phyloP scores from a whole-genome alignment of 1,284 basidiomycete genomes.

The Cryptococcus sp. region DNA sequence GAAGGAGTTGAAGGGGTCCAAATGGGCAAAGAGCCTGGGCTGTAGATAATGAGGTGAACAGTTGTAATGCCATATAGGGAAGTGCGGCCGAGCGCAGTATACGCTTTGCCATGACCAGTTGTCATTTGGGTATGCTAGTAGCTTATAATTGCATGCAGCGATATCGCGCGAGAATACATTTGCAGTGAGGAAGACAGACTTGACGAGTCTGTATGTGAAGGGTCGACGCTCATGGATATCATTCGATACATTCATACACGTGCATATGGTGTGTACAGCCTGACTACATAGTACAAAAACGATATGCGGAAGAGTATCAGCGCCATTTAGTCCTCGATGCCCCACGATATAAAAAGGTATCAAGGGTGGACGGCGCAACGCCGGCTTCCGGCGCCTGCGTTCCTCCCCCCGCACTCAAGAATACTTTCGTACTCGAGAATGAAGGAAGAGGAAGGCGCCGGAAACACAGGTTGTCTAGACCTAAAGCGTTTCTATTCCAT shows the following conservation, averaged over 20 bases:
- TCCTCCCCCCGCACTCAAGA: slow-evolving; percentile 1
- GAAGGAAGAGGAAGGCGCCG: slow-evolving; percentile 3
- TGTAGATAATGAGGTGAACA: slow-evolving; percentile 5
- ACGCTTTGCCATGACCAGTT: too few species aligned
- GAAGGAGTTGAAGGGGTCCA: slow-evolving; percentile 10
- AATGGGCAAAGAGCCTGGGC: slow-evolving; percentile 18
- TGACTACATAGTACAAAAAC: background rate
- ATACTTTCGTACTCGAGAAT: slow-evolving; percentile 2
- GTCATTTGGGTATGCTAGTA: too few species aligned
- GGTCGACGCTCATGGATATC: too few species aligned
- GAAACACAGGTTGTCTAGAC: slow-evolving; percentile 39
- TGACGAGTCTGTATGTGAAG: too few species aligned
- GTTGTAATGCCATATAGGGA: too few species aligned
- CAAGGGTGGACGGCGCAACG: slow-evolving; percentile 39
- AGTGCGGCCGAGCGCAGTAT: too few species aligned
- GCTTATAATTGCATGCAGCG: too few species aligned
- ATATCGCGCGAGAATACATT: too few species aligned
- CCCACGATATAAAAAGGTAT: slow-evolving; percentile 24
- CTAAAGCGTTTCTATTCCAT: slow-evolving; percentile 37
- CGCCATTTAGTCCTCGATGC: slow-evolving; percentile 40
- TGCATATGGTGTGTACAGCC: background rate
- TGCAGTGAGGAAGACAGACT: too few species aligned
- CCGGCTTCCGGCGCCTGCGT: slow-evolving; percentile 16
- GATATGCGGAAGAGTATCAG: slow-evolving; percentile 21
- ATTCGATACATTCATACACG: background rate